A percentile compares a stretch with the other conserved stretches of the same genome.
Conservation (phyloP, 176 grass and related monocot genomes). For the Coix lacrymajobi region DNA sequence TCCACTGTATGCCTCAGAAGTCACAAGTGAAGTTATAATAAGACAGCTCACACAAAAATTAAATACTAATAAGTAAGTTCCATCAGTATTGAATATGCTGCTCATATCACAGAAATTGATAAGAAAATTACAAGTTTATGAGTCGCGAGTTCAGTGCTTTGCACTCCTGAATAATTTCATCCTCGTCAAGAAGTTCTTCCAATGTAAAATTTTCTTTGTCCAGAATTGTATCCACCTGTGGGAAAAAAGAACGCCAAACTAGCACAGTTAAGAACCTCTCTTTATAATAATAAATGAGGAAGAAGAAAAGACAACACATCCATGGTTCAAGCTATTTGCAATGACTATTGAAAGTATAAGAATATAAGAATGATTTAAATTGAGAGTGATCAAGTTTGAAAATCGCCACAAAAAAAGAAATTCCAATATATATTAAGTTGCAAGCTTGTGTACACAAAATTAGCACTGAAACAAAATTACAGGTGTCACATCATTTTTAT, state of each 20-base stretch:
- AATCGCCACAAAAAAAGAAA: background rate
- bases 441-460: background rate
- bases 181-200: slow-evolving; percentile 99
- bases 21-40: slow-evolving; percentile 1
- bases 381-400: background rate
- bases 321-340: background rate
- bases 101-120: slow-evolving; percentile 2
- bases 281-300: background rate
- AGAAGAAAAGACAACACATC: background rate
- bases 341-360: background rate
- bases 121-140: slow-evolving; percentile 87
- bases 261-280: slow-evolving; percentile 1
- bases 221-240: slow-evolving; percentile 97
- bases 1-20: slow-evolving; percentile 1
- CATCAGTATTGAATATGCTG: background rate
- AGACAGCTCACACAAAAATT: background rate
- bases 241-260: slow-evolving; percentile 22
- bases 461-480: background rate
- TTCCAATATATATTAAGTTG: background rate
- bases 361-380: background rate
- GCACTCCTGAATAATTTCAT: slow-evolving; percentile 99
- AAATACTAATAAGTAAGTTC: slow-evolving; percentile 1
- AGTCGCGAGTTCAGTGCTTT: slow-evolving; percentile 92
- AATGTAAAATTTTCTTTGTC: slow-evolving; percentile 98
- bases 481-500: background rate